Evolutionary conservation across 768 basidiomycete species (phyloP), one percentile per base, ranked within the genome.

Genomic region (Boletus reticuloceps): DNA sequence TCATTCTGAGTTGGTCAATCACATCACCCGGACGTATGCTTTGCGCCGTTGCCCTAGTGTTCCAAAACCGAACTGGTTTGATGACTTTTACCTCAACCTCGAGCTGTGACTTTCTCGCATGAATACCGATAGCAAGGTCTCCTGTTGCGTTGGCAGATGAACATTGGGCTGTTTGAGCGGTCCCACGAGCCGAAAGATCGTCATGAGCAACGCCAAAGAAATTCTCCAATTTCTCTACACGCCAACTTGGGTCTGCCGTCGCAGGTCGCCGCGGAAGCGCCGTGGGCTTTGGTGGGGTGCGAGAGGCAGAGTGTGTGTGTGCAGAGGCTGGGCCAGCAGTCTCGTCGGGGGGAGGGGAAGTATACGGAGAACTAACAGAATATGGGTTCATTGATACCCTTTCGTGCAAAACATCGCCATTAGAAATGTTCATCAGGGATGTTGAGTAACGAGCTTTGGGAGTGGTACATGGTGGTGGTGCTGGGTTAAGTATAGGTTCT

Each of bases 1-100:
- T 69, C 55, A 68, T 70, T 53, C 81, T 75, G 49, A 83, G 65
- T 64, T 75, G 69, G 45, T 72, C 69, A 46, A 79, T 75, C 42
- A 77, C 75, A 43, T 79, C 77, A 11, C 67, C 64, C 56, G 77
- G 74, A 50, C 77, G 69, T 40, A 71, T 69, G 7, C 71, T 73
- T 56, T 71, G 71, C 44, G 63, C 58, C 47, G 54, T 50, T 25
- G 51, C 52, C 57, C 65, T 64, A 55, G 69, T 65, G 47, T 71
- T 72, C 76, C 76, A 78, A 62, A 81, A 77, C 13, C 76, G 70
- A 45, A 37, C 36, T 17, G 73, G 68, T 31, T 71, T 69, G 53
- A 59, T 68, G 31, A 79, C 63, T 51, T 74, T 70, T 43, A 80
- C 71, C 49, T 76, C 77, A 38, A 79, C 74, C 25, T 61, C 58